Evolutionary conservation across 108 stramenopile genomes (phyloP).

Genomic region (Nannochloropsis salina): DNA sequence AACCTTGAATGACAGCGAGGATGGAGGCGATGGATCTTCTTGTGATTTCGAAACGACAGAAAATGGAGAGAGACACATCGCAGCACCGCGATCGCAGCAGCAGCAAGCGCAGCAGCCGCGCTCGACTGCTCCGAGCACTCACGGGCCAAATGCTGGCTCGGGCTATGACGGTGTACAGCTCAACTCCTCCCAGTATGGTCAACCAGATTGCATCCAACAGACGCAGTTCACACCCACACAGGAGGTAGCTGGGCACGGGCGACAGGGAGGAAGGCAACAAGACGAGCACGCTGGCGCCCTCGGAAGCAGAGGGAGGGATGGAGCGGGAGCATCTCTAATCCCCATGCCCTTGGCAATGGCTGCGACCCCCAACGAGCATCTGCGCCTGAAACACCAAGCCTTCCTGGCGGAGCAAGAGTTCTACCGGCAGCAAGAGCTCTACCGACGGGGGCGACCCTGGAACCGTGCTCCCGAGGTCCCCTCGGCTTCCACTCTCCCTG

Average conservation of each 20-base stretch:
- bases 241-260: too few relatives aligned
- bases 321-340: neutral
- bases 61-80: neutral
- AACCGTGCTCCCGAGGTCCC: too few relatives aligned
- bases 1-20: neutral
- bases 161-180: too few relatives aligned
- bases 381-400: neutral
- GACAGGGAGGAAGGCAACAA: too few relatives aligned
- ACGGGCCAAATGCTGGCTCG: too few relatives aligned
- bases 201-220: too few relatives aligned
- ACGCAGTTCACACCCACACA: too few relatives aligned
- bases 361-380: neutral
- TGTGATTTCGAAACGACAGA: neutral
- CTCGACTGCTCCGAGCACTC: too few relatives aligned
- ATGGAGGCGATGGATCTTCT: neutral
- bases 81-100: neutral
- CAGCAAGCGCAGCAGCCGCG: neutral
- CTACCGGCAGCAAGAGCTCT: neutral
- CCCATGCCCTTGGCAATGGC: neutral
- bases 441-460: neutral
- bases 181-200: too few relatives aligned
- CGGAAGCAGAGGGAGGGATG: neutral
- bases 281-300: too few relatives aligned
- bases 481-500: too few relatives aligned
- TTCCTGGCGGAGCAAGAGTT: conserved; percentile 14